A percentile compares a stretch with the other conserved stretches of the same genome.
Evolutionary conservation across 495 filamentous ascomycete species (phyloP).

Genomic region (Apiosordaria backusii): DNA sequence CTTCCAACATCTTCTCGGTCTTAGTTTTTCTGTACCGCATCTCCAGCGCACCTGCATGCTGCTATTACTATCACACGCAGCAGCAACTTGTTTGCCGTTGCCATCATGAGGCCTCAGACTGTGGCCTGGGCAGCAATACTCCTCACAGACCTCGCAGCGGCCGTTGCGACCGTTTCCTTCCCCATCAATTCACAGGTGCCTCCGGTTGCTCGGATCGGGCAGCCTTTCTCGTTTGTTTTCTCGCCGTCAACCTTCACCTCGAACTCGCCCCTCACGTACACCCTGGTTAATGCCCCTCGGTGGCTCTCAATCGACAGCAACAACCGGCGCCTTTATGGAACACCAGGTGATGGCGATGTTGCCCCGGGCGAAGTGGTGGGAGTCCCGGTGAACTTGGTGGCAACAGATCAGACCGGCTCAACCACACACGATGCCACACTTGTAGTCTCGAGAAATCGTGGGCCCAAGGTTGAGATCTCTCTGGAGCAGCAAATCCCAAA

Average conservation of each 20-base stretch:
- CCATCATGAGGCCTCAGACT: slow-evolving; percentile 21
- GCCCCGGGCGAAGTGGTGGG: slow-evolving; percentile 46
- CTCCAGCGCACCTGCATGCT: slow-evolving; percentile 6
- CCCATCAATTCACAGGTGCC: slow-evolving; percentile 76
- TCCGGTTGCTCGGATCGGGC: slow-evolving; percentile 62
- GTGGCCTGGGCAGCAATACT: slow-evolving; percentile 17
- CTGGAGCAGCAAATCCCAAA: slow-evolving; percentile 36
- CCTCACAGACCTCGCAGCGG: slow-evolving; percentile 31
- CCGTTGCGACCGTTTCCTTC: slow-evolving; percentile 53
- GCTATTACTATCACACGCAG: background rate
- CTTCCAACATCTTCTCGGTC: background rate
- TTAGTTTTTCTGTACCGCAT: background rate
- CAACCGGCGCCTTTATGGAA: slow-evolving; percentile 61
- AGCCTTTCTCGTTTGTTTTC: slow-evolving; percentile 65
- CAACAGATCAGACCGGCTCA: slow-evolving; percentile 57
- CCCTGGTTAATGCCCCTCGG: slow-evolving; percentile 56
- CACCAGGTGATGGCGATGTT: slow-evolving; percentile 54
- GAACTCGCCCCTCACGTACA: slow-evolving; percentile 53
- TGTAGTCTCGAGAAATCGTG: slow-evolving; percentile 53
- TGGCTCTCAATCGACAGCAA: slow-evolving; percentile 68
- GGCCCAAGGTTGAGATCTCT: slow-evolving; percentile 35
- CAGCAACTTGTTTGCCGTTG: slow-evolving; percentile 1
- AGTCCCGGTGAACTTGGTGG: slow-evolving; percentile 54
- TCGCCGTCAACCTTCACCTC: slow-evolving; percentile 65
- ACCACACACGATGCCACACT: slow-evolving; percentile 57